phyloP scores from a whole-genome alignment of 164 flowering plant genomes.

The Magnolia officinalis region DNA sequence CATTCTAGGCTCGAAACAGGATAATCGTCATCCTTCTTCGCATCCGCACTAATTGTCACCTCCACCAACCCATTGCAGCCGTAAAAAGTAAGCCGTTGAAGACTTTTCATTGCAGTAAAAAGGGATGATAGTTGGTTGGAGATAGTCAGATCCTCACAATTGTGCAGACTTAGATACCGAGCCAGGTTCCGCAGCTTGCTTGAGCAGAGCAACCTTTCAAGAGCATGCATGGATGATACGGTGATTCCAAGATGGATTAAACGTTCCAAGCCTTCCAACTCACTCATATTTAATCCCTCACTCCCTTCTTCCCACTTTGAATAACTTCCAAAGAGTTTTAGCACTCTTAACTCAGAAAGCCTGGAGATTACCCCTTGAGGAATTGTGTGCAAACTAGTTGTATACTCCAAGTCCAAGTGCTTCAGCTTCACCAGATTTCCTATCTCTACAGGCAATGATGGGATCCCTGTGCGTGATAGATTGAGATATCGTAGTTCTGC shows the following conservation, averaged over 20 bases:
- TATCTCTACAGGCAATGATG: constrained; percentile 4
- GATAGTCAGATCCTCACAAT: neutral
- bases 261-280: constrained; percentile 7
- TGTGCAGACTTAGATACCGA: neutral
- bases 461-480: constrained; percentile 2
- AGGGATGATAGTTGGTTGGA: neutral
- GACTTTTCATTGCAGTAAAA: neutral
- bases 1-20: too few relatives aligned
- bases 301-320: neutral
- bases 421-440: constrained; percentile 6
- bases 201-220: neutral
- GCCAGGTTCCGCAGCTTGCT: neutral
- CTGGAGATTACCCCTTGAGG: constrained; percentile 1
- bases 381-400: neutral
- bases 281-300: constrained; percentile 1
- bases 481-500: neutral
- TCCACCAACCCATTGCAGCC: neutral
- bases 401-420: neutral
- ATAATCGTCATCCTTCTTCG: too few relatives aligned
- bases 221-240: neutral
- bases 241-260: constrained; percentile 9
- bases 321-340: neutral
- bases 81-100: neutral
- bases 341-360: constrained; percentile 8
- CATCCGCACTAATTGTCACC: too few relatives aligned